A percentile compares a stretch with the other conserved stretches of the same genome.
These are phyloP conservation scores for Cadophora sp. DNA, from an alignment of 2,329 filamentous ascomycete genomes.

Conservation along the genomic window DNA sequence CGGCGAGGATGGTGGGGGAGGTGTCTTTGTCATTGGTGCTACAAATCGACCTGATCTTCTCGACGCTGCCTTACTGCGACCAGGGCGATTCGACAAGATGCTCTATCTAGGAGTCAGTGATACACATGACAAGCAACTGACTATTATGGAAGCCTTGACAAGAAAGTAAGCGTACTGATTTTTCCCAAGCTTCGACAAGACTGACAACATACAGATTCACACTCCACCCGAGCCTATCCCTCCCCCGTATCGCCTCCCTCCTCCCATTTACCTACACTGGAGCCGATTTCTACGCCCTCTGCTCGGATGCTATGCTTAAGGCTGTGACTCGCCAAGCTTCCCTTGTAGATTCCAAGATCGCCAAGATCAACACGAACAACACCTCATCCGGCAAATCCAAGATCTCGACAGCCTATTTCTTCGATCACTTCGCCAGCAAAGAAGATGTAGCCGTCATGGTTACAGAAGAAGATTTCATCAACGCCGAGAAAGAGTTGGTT, in stretches of 20 bases:
- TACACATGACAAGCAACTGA: constrained; percentile 95
- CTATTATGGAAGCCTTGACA: constrained; percentile 91
- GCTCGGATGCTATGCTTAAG: constrained; percentile 98
- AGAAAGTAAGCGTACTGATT: constrained; percentile 71
- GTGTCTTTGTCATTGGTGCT: constrained; percentile 95
- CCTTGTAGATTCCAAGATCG: constrained; percentile 83
- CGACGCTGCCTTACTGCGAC: constrained; percentile 86
- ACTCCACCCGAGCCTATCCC: constrained; percentile 78
- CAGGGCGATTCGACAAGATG: constrained; percentile 97
- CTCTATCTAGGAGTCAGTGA: constrained; percentile 95
- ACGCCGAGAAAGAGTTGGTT: constrained; percentile 84
- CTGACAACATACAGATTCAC: constrained; percentile 71
- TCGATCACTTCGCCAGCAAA: constrained; percentile 85
- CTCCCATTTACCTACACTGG: constrained; percentile 97
- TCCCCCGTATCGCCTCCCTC: constrained; percentile 73
- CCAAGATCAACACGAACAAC: constrained; percentile 64
- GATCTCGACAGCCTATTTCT: constrained; percentile 89
- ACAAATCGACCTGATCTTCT: constrained; percentile 94
- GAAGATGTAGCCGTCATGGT: constrained; percentile 89
- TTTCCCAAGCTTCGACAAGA: background rate
- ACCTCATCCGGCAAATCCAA: constrained; percentile 32
- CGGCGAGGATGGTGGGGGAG: constrained; percentile 79
- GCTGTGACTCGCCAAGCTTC: constrained; percentile 91
- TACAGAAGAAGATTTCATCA: constrained; percentile 84
- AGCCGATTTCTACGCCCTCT: constrained; percentile 95